Evolutionary conservation across 345 rosid genomes (phyloP), one percentile per base, ranked within the genome.

Genomic region (Erucastrum elatum): DNA sequence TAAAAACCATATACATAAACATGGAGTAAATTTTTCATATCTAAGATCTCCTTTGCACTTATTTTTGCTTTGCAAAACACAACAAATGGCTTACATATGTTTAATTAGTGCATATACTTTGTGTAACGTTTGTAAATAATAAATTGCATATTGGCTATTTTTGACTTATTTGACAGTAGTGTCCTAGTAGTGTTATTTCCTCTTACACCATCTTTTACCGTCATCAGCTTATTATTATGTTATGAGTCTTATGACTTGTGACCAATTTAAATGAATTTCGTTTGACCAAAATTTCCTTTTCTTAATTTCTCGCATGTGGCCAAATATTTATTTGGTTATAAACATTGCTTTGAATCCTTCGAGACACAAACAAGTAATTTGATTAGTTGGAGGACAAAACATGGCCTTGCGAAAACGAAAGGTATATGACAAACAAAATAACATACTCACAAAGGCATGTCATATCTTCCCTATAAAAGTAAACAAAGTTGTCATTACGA

Each of bases 401-500:
- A 71, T 55, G 37, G 7, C 76, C 66, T 77, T 15, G 27, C 61
- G 58, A 64, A 77, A 64, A 71, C 71, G 76, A 37, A 77, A 77
- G 81, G 76, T 77, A 77, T 77, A 77, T 71, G 76, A 64, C 9
- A 31, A 21, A 76, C 55, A 60, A 11, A 66, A 56, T 70, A 70
- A 63, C 65, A 64, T 70, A 64, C 11, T 11, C 41, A 51, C 65
- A 37, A 49, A n/a, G 69, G 51, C 13, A 60, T 15, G 37, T 55
- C 35, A 64, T 35, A 65, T 33, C 80, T 77, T 51, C 27, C 61
- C 80, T 74, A 81, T 75, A 75, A 60, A 67, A n/a, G 10, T 15
- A 55, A 62, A 71, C 72, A 34, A 75, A 59, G 17, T 49, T 46
- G 29, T 8, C 67, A 53, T 39, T 55, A 17, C 65, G 3, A 13